Evolutionary conservation across 2,329 filamentous ascomycete genomes (phyloP), one percentile per base, ranked within the genome.

Genomic region (Reticulascus tulasneorum): DNA sequence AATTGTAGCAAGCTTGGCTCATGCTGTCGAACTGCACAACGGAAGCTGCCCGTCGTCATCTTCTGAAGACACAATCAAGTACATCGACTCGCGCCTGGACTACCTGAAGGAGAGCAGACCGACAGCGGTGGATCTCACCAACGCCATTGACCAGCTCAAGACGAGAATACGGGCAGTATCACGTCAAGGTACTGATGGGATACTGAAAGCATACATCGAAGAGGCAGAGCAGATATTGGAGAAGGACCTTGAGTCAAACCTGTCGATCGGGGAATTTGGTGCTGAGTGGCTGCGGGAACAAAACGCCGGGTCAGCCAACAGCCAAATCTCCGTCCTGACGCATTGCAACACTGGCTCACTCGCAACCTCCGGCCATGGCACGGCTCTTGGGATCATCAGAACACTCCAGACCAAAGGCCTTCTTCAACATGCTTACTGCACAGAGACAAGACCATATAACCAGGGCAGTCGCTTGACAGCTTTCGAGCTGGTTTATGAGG

Each of bases 271-370:
- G 32, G 73, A 79, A 40, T 71, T 85, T 57, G 93, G 93, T 24
- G 86, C 89, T 0, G 73, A 81, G 46, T 98, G 93, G 86, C 82
- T 98, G 22, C 63, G 79, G 38, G 64, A 72, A 25, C 78, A 86
- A 53, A 67, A 62, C 15, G 58, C 62, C 48, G 61, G 72, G 56
- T 56, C 71, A 25, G 31, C 63, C 45, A 58, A 73, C 46, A 52
- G 70, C 56, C 52, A 69, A 63, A 50, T 95, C 30, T 87, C 86
- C n/a, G 83, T 98, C 27, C 66, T 98, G 48, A 98, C 93, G 9
- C 94, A 98, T 63, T 98, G 93, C 72, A 98, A 98, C 62, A 98
- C 93, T 16, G 93, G 93, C 19, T 96, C 91, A 15, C 80, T 98
- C 22, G 93, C 93, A 18, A 98, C 93, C 2, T 94, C 93, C 12